Evolutionary conservation across 139 green algal genomes (phyloP).

Genomic region (Closterium sp.): DNA sequence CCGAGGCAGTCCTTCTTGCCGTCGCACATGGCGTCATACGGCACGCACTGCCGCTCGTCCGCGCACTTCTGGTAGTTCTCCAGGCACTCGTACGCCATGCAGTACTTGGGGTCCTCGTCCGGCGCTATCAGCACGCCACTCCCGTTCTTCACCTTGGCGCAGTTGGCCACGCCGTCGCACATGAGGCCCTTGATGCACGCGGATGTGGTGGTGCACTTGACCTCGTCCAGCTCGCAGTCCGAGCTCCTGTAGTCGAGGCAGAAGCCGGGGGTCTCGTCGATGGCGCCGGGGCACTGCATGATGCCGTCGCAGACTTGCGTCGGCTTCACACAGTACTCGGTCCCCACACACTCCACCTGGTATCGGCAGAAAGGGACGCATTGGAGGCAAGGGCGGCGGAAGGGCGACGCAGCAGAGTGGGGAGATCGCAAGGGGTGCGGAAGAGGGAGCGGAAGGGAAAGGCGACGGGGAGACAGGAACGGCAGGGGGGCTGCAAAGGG

Average conservation of each 20-base stretch:
- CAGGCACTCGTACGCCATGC: neutral
- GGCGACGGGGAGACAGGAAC: too few relatives aligned
- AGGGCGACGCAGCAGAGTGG: too few relatives aligned
- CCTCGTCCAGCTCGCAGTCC: neutral
- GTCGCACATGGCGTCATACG: neutral
- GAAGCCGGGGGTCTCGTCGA: neutral
- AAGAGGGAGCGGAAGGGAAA: too few relatives aligned
- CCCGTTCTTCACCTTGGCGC: neutral
- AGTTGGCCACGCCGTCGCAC: neutral
- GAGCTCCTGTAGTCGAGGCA: neutral
- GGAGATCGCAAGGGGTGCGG: too few relatives aligned
- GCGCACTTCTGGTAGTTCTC: neutral
- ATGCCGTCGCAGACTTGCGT: conserved; percentile 1
- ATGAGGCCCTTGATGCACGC: neutral
- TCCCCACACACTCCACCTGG: neutral
- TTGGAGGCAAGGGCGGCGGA: too few relatives aligned
- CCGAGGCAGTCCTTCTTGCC: conserved; percentile 5
- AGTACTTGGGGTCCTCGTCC: neutral
- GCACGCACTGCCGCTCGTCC: neutral
- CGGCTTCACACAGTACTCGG: neutral
- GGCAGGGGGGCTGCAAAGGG: too few relatives aligned
- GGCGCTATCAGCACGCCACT: neutral
- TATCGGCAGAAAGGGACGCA: too few relatives aligned
- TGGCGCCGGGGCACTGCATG: neutral
- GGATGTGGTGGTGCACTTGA: neutral